Conservation (phyloP, 208 protist genomes). For the Leishmania tropica region DNA sequence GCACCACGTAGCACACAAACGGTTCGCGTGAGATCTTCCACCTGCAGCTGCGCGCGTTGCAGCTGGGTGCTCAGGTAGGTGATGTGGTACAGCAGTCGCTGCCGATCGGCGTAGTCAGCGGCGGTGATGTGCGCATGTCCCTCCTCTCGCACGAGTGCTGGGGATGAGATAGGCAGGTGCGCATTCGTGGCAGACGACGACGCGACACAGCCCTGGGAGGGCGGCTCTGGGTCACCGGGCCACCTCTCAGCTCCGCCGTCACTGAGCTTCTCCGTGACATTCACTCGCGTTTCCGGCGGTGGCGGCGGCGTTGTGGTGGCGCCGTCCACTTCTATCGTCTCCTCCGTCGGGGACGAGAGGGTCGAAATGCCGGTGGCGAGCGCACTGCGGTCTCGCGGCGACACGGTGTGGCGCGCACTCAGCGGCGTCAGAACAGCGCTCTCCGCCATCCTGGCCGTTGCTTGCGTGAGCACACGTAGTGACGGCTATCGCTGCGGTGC, state of each 20-base stretch:
- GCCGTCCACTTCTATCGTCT: slow-evolving; percentile 6
- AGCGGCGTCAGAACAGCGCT: slow-evolving; percentile 17
- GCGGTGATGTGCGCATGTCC: slow-evolving; percentile 42
- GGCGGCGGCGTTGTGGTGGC: slow-evolving; percentile 4
- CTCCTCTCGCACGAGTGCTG: background rate
- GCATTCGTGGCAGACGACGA: background rate
- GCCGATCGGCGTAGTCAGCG: slow-evolving; percentile 78
- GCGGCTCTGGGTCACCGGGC: background rate
- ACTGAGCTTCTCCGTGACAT: slow-evolving; percentile 10
- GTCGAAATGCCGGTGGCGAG: slow-evolving; percentile 19
- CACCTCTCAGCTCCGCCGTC: background rate
- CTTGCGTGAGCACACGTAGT: background rate
- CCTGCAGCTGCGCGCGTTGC: slow-evolving; percentile 74
- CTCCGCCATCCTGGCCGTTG: slow-evolving; percentile 17
- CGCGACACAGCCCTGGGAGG: background rate
- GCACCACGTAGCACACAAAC: slow-evolving; percentile 45
- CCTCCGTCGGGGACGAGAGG: slow-evolving; percentile 20
- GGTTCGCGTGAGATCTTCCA: slow-evolving; percentile 60
- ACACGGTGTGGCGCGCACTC: slow-evolving; percentile 7
- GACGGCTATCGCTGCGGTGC: background rate
- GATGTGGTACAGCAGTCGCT: slow-evolving; percentile 83
- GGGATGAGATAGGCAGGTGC: background rate
- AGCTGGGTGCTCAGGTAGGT: slow-evolving; percentile 84
- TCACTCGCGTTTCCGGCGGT: background rate
- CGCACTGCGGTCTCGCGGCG: slow-evolving; percentile 14